Base-by-base conservation (phyloP, 192 early-diverging fungal species). In the Coemansia sp. region DNA sequence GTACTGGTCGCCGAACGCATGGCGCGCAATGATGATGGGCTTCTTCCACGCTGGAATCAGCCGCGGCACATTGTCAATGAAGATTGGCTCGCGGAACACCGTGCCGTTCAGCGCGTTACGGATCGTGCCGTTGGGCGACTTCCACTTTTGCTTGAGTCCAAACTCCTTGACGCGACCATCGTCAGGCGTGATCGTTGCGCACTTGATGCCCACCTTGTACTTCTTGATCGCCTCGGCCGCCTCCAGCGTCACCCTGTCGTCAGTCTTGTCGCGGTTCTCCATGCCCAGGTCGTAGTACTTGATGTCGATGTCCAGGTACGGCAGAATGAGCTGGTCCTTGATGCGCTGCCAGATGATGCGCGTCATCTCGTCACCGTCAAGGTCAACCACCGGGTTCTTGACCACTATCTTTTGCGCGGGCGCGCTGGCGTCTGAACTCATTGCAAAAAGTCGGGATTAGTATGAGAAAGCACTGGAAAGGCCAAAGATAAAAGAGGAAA, bases 1-100 rank as follows among this genome's bases (percentile, higher is more conserved):
- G 90, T 99, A 99, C 93, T 97, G 96, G 83, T 98, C 96, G 70
- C 96, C 96, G 66, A 92, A 93, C 56, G 96, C 96, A 62, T 98
- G 96, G 70, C 96, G 89, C 39, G 94, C 96, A 76, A 98, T 91
- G 64, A 94, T 83, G 75, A 98, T 98, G 63, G 96, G 93, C 71
- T 94, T 85, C 51, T 89, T 95, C 94, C 94, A 96, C 19, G 91
- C 91, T 14, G 96, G 95, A 32, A 98, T 93, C 59, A 98, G 69
- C 47, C 92, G 83, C 14, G 96, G 96, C 45, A 98, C 87, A 65
- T 91, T 94, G 57, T 91, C 89, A 65, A 97, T 84, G 56, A 98
- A 79, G 70, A 98, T 97, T 11, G 96, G 96, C 75, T 97, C 96
- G 73, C 96, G 90, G 90, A 98, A 98, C 5, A 98, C 94, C 21